These are phyloP conservation scores for Penicillium taxi DNA, from an alignment of 495 filamentous ascomycete genomes.

Conservation along the genomic window DNA sequence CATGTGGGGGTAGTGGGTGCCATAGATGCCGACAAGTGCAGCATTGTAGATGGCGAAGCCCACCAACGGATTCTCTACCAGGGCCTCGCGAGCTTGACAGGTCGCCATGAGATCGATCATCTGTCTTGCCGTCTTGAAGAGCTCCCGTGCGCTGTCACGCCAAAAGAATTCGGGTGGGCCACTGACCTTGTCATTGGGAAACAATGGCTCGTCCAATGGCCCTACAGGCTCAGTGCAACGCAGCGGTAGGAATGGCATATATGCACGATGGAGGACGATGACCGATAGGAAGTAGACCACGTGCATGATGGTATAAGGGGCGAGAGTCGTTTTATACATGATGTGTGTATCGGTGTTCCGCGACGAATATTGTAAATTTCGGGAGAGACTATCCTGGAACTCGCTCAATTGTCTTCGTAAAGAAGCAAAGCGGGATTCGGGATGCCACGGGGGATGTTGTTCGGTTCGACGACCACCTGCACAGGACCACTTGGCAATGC, in stretches of 20 bases:
- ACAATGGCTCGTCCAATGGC: constrained; percentile 63
- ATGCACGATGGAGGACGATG: constrained; percentile 74
- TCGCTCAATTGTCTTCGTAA: constrained; percentile 52
- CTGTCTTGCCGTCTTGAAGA: constrained; percentile 64
- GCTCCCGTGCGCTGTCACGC: constrained; percentile 63
- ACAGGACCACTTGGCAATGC: constrained; percentile 68
- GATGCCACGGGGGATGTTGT: constrained; percentile 55
- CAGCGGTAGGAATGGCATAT: constrained; percentile 73
- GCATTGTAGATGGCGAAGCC: constrained; percentile 78
- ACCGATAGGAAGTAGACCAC: constrained; percentile 67
- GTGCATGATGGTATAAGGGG: constrained; percentile 70
- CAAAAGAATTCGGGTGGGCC: constrained; percentile 55
- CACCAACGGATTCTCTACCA: constrained; percentile 73
- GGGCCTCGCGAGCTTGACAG: constrained; percentile 59
- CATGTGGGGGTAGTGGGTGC: constrained; percentile 69
- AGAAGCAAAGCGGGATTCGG: constrained; percentile 52
- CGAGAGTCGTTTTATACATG: constrained; percentile 59
- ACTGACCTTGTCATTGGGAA: constrained; percentile 44
- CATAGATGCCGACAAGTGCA: constrained; percentile 64
- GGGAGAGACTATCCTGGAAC: constrained; percentile 61
- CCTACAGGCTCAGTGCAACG: constrained; percentile 60
- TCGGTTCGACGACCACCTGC: constrained; percentile 59
- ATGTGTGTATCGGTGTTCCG: constrained; percentile 77
- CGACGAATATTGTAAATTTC: constrained; percentile 60
- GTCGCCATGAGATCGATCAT: constrained; percentile 70